phyloP scores from a whole-genome alignment of 257 asterid species.

The Solanum neorickii region DNA sequence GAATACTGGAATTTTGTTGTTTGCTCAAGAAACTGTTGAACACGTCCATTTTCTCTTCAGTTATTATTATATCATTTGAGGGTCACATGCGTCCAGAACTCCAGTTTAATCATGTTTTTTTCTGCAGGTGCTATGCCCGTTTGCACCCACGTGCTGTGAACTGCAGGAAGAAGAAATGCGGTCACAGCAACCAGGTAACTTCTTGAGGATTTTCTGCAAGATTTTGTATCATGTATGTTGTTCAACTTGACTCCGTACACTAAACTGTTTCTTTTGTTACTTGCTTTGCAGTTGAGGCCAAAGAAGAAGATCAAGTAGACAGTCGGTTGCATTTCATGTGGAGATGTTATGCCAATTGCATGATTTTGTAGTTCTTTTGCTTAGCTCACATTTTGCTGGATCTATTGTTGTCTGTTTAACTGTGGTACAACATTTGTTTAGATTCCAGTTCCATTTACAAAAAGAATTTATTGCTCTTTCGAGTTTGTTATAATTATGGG shows the following conservation, averaged over 20 bases:
- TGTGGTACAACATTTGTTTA: background rate
- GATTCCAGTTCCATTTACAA: background rate
- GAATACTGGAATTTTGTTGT: background rate
- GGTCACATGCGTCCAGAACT: background rate
- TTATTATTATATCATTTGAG: background rate
- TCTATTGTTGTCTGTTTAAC: background rate
- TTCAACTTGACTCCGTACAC: background rate
- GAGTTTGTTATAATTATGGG: background rate
- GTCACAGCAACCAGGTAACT: slow-evolving; percentile 5
- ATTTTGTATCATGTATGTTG: background rate
- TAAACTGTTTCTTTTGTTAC: background rate
- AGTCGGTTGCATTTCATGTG: background rate
- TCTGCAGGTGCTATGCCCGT: slow-evolving; percentile 3
- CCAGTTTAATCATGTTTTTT: background rate
- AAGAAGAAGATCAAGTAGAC: slow-evolving; percentile 9
- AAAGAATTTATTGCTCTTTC: background rate
- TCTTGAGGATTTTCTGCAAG: background rate
- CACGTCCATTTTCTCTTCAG: background rate
- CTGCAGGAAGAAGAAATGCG: slow-evolving; percentile 10
- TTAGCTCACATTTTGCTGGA: background rate
- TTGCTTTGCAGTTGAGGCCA: slow-evolving; percentile 7
- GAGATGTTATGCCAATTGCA: background rate
- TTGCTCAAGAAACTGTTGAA: background rate
- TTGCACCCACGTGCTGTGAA: slow-evolving; percentile 5
- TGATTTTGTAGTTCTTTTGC: background rate